phyloP scores from a whole-genome alignment of 441 rosid species.

The Breynia disticha region DNA sequence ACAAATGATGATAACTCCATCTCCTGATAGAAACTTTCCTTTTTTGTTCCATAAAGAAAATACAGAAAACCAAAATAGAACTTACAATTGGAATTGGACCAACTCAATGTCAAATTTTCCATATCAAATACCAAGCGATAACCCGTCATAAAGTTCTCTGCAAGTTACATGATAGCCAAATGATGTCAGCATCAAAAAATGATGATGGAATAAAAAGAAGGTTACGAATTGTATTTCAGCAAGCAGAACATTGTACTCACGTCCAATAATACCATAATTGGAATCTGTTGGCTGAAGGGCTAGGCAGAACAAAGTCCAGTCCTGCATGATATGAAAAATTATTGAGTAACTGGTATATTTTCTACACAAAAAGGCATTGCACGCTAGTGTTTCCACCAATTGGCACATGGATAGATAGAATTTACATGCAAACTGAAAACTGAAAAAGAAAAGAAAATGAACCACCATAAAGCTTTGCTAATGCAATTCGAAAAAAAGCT shows the following conservation, averaged over 20 bases:
- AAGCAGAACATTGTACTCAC: slow-evolving; percentile 15
- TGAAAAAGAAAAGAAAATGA: not conserved
- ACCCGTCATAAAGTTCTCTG: slow-evolving; percentile 39
- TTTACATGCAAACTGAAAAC: no score
- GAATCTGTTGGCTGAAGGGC: slow-evolving; percentile 14
- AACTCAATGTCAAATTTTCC: slow-evolving; percentile 28
- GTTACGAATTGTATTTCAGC: not conserved
- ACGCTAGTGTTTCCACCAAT: not conserved
- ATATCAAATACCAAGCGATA: slow-evolving; percentile 32
- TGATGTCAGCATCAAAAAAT: not conserved
- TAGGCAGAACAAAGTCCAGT: slow-evolving; percentile 17
- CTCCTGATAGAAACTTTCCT: no score
- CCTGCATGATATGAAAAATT: slow-evolving; percentile 17
- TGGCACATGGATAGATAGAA: not conserved
- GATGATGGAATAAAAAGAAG: not conserved
- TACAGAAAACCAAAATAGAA: not conserved
- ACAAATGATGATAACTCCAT: no score
- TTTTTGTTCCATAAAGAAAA: no score
- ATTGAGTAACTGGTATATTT: not conserved
- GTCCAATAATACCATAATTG: slow-evolving; percentile 25
- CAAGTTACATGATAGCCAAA: slow-evolving; percentile 7
- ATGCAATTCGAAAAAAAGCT: not conserved
- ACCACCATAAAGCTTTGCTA: not conserved
- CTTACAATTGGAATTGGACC: slow-evolving; percentile 36
- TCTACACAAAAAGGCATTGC: not conserved